Conservation (phyloP, 495 filamentous ascomycete species). For the Podospora fimiseda region DNA sequence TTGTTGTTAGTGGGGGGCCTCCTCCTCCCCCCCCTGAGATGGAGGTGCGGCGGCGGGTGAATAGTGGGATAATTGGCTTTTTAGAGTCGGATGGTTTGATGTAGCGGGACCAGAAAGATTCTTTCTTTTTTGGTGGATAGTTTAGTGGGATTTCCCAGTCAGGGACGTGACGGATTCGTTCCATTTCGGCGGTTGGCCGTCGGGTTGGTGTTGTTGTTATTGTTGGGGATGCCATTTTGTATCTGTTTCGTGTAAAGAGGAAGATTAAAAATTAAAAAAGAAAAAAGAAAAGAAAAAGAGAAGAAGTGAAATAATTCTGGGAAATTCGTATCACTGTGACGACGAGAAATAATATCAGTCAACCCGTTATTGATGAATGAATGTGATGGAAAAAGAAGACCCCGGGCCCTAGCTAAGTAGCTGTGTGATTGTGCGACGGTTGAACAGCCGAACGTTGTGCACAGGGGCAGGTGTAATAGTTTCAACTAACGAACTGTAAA, state of each 20-base stretch:
- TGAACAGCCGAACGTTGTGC: not conserved
- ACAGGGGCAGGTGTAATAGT: not conserved
- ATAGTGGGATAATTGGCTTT: not conserved
- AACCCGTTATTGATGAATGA: not conserved
- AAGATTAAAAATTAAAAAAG: not conserved
- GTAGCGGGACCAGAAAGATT: not conserved
- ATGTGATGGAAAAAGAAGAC: not conserved
- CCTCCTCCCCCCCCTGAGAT: too few relatives aligned
- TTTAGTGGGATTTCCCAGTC: conserved; percentile 4
- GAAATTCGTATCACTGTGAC: not conserved
- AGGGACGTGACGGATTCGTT: conserved; percentile 2
- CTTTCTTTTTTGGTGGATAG: not conserved
- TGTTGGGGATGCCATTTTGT: not conserved
- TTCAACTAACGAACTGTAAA: not conserved
- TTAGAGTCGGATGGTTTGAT: not conserved
- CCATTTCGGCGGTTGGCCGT: not conserved
- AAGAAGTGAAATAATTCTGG: not conserved
- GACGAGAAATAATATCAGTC: not conserved
- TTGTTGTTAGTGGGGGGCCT: too few relatives aligned
- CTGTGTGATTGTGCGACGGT: not conserved
- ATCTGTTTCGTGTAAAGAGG: not conserved
- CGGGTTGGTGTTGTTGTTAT: not conserved
- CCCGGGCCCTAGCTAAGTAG: too few relatives aligned
- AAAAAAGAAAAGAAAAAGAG: not conserved
- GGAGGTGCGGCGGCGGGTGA: too few relatives aligned